Evolutionary conservation across 176 grass and related monocot genomes (phyloP), one percentile per base, ranked within the genome.

Genomic region (Eleusine indica): DNA sequence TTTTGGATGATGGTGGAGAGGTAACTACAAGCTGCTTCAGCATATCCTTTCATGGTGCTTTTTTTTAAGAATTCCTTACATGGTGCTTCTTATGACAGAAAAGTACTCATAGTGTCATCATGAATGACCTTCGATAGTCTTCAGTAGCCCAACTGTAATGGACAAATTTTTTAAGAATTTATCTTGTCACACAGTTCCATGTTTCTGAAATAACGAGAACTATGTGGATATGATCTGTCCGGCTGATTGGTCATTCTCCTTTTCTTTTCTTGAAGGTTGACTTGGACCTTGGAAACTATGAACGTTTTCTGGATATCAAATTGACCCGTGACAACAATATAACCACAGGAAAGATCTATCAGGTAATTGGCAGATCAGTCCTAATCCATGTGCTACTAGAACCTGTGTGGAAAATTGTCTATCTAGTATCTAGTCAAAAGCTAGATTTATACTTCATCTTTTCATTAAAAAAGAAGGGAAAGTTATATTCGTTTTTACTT

Each of bases 1-100:
- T 99, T 84, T 54, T 99, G 71, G 96, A 99, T 13, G 96, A 99
- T 76, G 96, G 96, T n/a, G 96, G 96, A 21, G 96, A 99, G 94
- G 96, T 98, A 93, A 93, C 66, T 51, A 35, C 21, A 70, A 58
- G 84, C 47, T 78, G 51, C 29, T 29, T 70, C 66, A 40, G 70
- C 62, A 40, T 84, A 78, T 51, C 42, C 64, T 74, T 66, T 88
- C 87, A 60, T 3, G 25, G 21, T 74, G 47, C 51, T 32, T 76
- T 25, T 25, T 25, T 25, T 25, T 25, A 0, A 25, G 25, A 25
- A 25, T 25, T 51, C 42, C 64, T 74, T 66, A 86, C 87, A 60
- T 3, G 25, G 21, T 74, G 47, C 51, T 32, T 76, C 52, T 60
- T 7, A 75, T 75, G 57, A 49, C 44, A 69, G 15, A 38, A 73